phyloP scores from a whole-genome alignment of 176 grass and related monocot species.

The Zea luxurians region DNA sequence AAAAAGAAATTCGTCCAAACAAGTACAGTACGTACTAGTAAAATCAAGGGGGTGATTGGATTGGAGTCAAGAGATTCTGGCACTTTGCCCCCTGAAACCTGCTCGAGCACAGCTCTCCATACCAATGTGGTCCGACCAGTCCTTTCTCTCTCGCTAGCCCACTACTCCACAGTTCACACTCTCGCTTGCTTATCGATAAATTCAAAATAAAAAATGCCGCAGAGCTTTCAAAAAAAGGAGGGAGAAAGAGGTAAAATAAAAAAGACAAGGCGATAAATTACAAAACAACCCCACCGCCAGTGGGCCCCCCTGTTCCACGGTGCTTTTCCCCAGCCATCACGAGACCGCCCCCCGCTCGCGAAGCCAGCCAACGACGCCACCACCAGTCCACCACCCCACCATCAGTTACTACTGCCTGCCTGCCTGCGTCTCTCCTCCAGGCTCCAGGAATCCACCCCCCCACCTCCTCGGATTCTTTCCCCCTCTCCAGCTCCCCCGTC shows the following conservation, averaged over 20 bases:
- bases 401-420: slow-evolving; percentile 29
- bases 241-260: slow-evolving; percentile 28
- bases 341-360: slow-evolving; percentile 36
- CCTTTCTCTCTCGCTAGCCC: slow-evolving; percentile 31
- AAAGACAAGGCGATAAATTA: slow-evolving; percentile 50
- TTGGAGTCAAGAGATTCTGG: background rate
- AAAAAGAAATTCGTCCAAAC: background rate
- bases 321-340: slow-evolving; percentile 61
- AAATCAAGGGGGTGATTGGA: background rate
- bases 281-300: slow-evolving; percentile 29
- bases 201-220: slow-evolving; percentile 32
- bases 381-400: slow-evolving; percentile 39
- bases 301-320: slow-evolving; percentile 35
- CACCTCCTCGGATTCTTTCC: slow-evolving; percentile 45
- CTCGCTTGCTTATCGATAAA: slow-evolving; percentile 25
- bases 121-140: slow-evolving; percentile 20
- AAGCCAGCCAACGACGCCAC: slow-evolving; percentile 39
- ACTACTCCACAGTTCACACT: background rate
- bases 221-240: slow-evolving; percentile 34
- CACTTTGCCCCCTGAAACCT: slow-evolving; percentile 28
- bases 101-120: slow-evolving; percentile 31
- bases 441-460: slow-evolving; percentile 20
- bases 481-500: slow-evolving; percentile 1
- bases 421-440: slow-evolving; percentile 19
- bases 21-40: background rate